phyloP scores from a whole-genome alignment of 371 early-diverging fungal species.

The Mortierella sp. region DNA sequence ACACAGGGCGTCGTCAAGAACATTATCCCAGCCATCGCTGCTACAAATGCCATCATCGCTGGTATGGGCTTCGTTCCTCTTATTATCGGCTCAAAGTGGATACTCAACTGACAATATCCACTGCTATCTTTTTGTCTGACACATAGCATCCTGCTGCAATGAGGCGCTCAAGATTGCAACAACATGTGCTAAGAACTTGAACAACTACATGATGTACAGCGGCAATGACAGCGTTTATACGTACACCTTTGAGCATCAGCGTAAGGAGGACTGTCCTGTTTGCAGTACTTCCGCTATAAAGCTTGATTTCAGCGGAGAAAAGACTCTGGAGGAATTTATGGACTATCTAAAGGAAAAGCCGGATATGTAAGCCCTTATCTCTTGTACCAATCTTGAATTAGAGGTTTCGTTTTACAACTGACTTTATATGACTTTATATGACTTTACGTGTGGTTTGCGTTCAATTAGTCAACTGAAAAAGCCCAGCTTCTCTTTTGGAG shows the following conservation, averaged over 20 bases:
- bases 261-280: constrained; percentile 91
- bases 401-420: neutral
- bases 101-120: neutral
- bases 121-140: neutral
- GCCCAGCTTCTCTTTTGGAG: constrained; percentile 76
- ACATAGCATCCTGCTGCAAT: constrained; percentile 89
- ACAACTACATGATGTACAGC: constrained; percentile 97
- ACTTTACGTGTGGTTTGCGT: neutral
- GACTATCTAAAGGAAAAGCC: constrained; percentile 81
- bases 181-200: constrained; percentile 75
- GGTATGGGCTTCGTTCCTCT: constrained; percentile 43
- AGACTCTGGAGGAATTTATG: constrained; percentile 77
- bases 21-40: constrained; percentile 81
- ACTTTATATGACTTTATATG: too few relatives aligned
- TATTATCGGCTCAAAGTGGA: neutral
- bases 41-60: constrained; percentile 82
- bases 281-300: constrained; percentile 76
- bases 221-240: constrained; percentile 94
- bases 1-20: constrained; percentile 96
- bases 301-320: constrained; percentile 59
- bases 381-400: too few relatives aligned
- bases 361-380: constrained; percentile 67
- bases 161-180: constrained; percentile 96
- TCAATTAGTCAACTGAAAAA: constrained; percentile 77
- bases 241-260: constrained; percentile 88